A percentile compares a stretch with the other conserved stretches of the same genome.
Evolutionary conservation across 2,329 filamentous ascomycete genomes (phyloP).

Genomic region (Apiospora koreana): DNA sequence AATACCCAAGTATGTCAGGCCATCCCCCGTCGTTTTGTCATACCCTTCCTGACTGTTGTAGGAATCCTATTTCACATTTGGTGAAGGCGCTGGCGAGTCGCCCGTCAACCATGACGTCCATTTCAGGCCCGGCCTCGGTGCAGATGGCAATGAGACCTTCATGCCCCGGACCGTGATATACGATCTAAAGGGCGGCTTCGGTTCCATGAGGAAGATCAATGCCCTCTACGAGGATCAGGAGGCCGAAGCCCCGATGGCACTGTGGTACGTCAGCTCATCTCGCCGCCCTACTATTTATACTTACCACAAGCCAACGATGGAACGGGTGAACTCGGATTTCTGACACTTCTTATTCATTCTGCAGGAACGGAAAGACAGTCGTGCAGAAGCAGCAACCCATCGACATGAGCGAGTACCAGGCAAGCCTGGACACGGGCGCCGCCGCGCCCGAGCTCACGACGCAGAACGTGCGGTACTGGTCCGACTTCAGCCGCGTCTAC

Average conservation of each 20-base stretch:
- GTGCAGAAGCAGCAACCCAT: conserved; percentile 71
- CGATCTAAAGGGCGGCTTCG: conserved; percentile 92
- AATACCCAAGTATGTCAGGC: conserved; percentile 71
- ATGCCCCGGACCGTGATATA: conserved; percentile 91
- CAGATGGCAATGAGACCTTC: conserved; percentile 86
- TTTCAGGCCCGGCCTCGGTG: conserved; percentile 80
- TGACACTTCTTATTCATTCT: not conserved
- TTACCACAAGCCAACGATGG: not conserved
- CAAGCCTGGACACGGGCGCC: conserved; percentile 72
- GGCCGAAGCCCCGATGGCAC: conserved; percentile 31
- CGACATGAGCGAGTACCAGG: conserved; percentile 72
- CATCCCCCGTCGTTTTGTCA: not conserved
- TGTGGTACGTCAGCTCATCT: conserved; percentile 37
- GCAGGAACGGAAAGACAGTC: conserved; percentile 66
- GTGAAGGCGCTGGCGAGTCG: conserved; percentile 60
- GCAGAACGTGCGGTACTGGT: conserved; percentile 88
- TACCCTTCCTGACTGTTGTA: conserved; percentile 35
- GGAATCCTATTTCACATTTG: conserved; percentile 98
- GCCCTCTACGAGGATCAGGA: conserved; percentile 71
- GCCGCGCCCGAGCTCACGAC: conserved; percentile 64
- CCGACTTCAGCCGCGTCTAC: conserved; percentile 90
- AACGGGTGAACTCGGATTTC: not conserved
- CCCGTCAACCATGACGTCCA: conserved; percentile 82
- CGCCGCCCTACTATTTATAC: not conserved
- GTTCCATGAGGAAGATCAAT: conserved; percentile 83